A percentile compares a stretch with the other conserved stretches of the same genome.
Conservation (phyloP, 257 asterid species). For the Scutellaria baicalensis region DNA sequence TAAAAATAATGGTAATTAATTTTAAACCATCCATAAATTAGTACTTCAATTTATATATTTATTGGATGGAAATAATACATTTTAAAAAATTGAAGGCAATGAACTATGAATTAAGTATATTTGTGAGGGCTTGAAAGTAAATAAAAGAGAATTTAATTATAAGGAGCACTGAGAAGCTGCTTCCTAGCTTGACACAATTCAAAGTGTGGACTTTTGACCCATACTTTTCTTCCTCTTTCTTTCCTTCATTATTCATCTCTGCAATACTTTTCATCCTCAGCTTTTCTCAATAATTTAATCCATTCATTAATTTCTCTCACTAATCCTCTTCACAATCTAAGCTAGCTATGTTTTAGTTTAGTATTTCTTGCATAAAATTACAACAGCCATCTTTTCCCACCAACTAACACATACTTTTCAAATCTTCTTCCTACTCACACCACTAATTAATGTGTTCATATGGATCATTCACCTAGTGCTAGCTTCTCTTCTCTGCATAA, state of each 20-base stretch:
- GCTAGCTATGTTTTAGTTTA: neutral
- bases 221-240: constrained; percentile 29
- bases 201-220: constrained; percentile 53
- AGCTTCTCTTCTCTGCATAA: neutral
- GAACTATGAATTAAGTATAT: neutral
- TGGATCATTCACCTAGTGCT: neutral
- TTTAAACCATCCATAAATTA: too few species aligned
- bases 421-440: constrained; percentile 10
- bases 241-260: neutral
- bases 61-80: too few species aligned
- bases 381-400: neutral
- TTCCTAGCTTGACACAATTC: constrained; percentile 55
- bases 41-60: too few species aligned
- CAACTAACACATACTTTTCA: constrained; percentile 35
- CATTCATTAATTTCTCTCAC: neutral
- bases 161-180: constrained; percentile 14
- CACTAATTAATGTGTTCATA: neutral
- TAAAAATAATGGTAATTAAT: too few species aligned
- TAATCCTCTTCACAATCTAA: constrained; percentile 7
- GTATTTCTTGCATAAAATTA: neutral
- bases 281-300: neutral
- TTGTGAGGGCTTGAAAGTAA: neutral
- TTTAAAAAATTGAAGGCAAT: too few species aligned
- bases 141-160: neutral
- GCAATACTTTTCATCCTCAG: constrained; percentile 28